These are phyloP conservation scores for Colletotrichum paranaense DNA, from an alignment of 2,329 filamentous ascomycete genomes.

Conservation along the genomic window DNA sequence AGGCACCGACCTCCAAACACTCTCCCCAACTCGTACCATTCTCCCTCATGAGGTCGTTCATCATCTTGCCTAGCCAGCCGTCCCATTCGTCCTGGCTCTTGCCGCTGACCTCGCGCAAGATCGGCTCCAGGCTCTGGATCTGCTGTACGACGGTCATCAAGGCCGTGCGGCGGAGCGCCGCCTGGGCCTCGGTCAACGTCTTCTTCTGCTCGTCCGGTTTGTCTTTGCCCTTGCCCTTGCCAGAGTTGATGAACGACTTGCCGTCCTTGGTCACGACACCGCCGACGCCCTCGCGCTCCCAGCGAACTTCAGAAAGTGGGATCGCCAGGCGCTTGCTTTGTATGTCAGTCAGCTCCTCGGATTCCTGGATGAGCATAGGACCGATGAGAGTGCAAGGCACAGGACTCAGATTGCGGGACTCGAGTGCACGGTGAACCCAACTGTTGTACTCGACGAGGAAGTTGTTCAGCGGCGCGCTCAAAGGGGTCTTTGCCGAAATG, in stretches of 20 bases:
- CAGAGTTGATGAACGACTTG: constrained; percentile 68
- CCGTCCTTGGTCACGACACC: constrained; percentile 71
- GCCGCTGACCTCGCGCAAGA: constrained; percentile 83
- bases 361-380: constrained; percentile 83
- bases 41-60: constrained; percentile 83
- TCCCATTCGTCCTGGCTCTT: constrained; percentile 96
- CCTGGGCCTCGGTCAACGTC: constrained; percentile 74
- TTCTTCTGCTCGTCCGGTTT: constrained; percentile 53
- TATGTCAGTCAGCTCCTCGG: constrained; percentile 75
- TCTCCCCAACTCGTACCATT: constrained; percentile 85
- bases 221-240: constrained; percentile 56
- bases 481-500: constrained; percentile 84
- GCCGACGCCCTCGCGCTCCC: constrained; percentile 82
- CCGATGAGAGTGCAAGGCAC: constrained; percentile 84
- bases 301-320: constrained; percentile 84
- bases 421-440: constrained; percentile 83
- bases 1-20: constrained; percentile 87
- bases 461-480: constrained; percentile 83
- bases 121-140: constrained; percentile 86
- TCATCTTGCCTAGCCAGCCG: constrained; percentile 88
- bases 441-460: constrained; percentile 86
- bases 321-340: constrained; percentile 85
- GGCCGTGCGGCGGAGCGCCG: constrained; percentile 81
- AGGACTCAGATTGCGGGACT: constrained; percentile 74
- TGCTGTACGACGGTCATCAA: constrained; percentile 83